Base-by-base conservation (phyloP, 225 moss, liverwort and hornwort species). In the Marchantia polymorpha region DNA sequence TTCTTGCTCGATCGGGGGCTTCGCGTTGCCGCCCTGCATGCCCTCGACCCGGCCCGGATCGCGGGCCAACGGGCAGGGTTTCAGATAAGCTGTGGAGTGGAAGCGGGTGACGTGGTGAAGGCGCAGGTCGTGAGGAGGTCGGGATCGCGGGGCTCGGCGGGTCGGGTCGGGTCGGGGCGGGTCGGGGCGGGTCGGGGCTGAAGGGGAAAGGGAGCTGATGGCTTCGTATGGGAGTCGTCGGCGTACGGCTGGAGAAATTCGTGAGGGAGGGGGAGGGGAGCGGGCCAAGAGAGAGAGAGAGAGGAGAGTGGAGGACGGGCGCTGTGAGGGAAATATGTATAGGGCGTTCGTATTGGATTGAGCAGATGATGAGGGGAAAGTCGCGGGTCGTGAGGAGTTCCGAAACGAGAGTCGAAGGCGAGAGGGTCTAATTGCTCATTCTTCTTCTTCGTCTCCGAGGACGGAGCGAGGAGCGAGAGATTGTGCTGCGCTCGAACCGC, bases 391-490 rank as follows among this genome's bases (percentile, higher is more conserved):
- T 0, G 31, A 59, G 59, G 58, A 30, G 75, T 75, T 75, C 75
- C 77, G 25, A 64, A 64, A 77, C 77, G 77, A 77, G 77, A 64
- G 27, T 77, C 39, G 3, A 63, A 61, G 76, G 77, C 50, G 72
- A 51, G 47, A 76, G 60, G 47, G 47, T 30, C 48, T 76, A 22
- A 64, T 11, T 15, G 64, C 77, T 65, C 23, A 77, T 64, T 77
- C 77, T 55, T 16, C 61, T 75, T 79, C 69, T 79, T 79, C 78
- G 78, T 79, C 69, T 79, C 78, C 78, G 78, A 79, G 78, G 78
- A 79, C 78, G 78, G 78, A 79, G 78, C 68, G 78, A 69, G 69
- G 78, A 79, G 78, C 69, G 78, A 79, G 68, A 79, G 78, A 70
- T 68, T 68, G 78, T 53, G 69, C 53, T 77, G 68, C 27, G 53